phyloP scores from a whole-genome alignment of 352 stramenopile species.

The Globisporangium polare region DNA sequence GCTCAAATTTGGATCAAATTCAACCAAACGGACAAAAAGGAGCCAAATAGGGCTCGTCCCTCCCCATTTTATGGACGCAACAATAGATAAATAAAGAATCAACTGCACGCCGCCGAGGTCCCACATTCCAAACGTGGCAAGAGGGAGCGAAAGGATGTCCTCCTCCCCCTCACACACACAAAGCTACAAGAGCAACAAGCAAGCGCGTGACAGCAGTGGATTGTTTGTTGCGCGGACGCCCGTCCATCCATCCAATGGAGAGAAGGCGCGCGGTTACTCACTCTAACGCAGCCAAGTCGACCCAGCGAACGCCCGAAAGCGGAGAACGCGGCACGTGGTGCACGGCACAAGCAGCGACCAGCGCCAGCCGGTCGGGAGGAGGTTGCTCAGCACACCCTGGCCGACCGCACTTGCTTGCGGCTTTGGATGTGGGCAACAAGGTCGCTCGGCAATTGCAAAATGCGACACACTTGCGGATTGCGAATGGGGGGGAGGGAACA shows the following conservation, averaged over 20 bases:
- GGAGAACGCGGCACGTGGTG: background rate
- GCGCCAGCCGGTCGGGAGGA: background rate
- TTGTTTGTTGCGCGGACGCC: background rate
- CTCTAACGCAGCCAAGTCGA: background rate
- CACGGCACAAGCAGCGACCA: background rate
- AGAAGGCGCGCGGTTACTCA: slow-evolving; percentile 4
- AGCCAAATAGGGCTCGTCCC: background rate
- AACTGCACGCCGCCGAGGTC: slow-evolving; percentile 1
- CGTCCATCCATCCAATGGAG: slow-evolving; percentile 1
- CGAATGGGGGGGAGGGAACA: too few relatives aligned
- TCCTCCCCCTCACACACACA: too few relatives aligned
- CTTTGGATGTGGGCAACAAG: too few relatives aligned
- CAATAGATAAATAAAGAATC: background rate
- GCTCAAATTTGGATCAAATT: background rate
- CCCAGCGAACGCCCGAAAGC: background rate
- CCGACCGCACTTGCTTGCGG: too few relatives aligned
- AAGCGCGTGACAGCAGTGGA: too few relatives aligned
- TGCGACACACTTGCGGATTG: too few relatives aligned
- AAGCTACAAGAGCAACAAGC: too few relatives aligned
- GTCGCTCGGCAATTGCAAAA: too few relatives aligned
- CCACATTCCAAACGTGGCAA: slow-evolving; percentile 1
- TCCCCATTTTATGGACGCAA: background rate
- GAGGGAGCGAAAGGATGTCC: background rate
- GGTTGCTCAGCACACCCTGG: background rate
- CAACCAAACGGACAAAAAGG: background rate